Evolutionary conservation across 768 basidiomycete genomes (phyloP).

Genomic region (Galerina sulciceps): DNA sequence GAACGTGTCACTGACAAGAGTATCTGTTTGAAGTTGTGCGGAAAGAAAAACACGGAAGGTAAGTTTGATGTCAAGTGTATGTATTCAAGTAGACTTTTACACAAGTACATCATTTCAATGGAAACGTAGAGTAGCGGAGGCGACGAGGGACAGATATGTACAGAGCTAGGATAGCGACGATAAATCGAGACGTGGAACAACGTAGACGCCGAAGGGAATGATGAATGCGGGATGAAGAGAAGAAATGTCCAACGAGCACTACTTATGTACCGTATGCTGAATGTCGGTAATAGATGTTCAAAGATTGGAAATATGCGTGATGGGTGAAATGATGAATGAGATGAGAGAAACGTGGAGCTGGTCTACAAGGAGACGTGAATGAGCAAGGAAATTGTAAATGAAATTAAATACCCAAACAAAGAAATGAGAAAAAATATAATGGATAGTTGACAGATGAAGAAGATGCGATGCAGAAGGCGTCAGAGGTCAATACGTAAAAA

Average conservation of each 20-base stretch:
- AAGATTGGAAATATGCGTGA: neutral
- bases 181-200: neutral
- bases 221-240: neutral
- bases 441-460: slow-evolving; percentile 9
- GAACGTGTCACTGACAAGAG: no score
- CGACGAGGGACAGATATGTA: neutral
- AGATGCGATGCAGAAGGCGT: slow-evolving; percentile 1
- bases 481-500: neutral
- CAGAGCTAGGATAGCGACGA: neutral
- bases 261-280: no score
- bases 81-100: neutral
- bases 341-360: neutral
- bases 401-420: neutral
- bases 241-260: neutral
- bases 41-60: neutral
- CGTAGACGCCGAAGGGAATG: neutral
- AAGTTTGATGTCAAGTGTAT: neutral
- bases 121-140: neutral
- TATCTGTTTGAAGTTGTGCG: neutral
- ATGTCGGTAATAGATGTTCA: neutral
- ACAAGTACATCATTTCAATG: neutral
- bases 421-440: slow-evolving; percentile 12
- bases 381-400: no score
- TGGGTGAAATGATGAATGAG: neutral
- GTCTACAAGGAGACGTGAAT: no score